Base-by-base conservation (phyloP, 2,329 filamentous ascomycete species). In the Pyrenochaeta sp. region DNA sequence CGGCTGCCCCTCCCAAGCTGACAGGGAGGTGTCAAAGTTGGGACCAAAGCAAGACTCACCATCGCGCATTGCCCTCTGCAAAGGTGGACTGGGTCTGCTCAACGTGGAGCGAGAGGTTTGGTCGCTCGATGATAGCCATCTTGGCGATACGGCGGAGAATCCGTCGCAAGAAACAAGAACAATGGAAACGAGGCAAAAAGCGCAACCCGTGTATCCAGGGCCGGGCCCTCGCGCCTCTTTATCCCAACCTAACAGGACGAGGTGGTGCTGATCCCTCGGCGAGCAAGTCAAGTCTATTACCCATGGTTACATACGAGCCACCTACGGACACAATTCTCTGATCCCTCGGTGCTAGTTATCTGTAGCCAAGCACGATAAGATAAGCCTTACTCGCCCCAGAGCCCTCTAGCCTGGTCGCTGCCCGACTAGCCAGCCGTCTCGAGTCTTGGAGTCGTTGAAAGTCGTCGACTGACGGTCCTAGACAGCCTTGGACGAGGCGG, bases 21-120 rank as follows among this genome's bases (percentile, higher is more conserved):
- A n/a, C 8, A 13, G 18, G 23, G 13, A n/a, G 11, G 14, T 10
- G 3, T 21, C 32, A 32, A 9, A 29, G 32, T 19, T 14, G n/a
- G 11, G 1, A 3, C 13, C 3, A 21, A 27, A n/a, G 7, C 20
- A 23, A 22, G 8, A 48, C 60, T 53, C 28, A 70, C 68, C 68
- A 71, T 57, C 68, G 49, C 28, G 55, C 43, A 51, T 69, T 71
- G 0, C 70, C 69, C 36, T 71, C 66, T 5, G 76, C 73, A 57
- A 80, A 80, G 3, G 72, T 69, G 5, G 76, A 78, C 35, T 69
- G 64, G 1, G 72, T 62, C 56, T 78, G 76, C 17, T 74, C 65
- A 26, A 80, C 75, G 37, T 67, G 68, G 31, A 78, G 43, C 28
- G 55, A 41, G 35, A 60, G 61, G 41, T 67, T 68, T 27, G 75